Conservation (phyloP, 2,329 filamentous ascomycete genomes). For the Penicillium sp. region DNA sequence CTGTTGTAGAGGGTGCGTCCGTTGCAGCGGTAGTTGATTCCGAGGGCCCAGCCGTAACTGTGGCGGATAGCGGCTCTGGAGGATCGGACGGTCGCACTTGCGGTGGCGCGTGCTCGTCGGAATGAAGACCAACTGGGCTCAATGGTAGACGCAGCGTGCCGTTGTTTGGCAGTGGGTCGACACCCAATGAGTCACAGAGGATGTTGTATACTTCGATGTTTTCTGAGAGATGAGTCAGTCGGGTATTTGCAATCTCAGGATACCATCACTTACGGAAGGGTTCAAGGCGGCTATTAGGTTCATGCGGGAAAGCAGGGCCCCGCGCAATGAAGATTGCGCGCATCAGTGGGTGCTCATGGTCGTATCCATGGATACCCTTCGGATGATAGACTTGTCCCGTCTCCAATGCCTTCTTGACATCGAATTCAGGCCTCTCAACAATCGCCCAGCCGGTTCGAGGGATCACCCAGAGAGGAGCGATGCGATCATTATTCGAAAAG, state of each 20-base stretch:
- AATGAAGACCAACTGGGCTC: slow-evolving; percentile 52
- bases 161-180: slow-evolving; percentile 80
- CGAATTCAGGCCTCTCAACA: slow-evolving; percentile 78
- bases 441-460: slow-evolving; percentile 94
- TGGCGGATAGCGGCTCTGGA: slow-evolving; percentile 30
- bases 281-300: slow-evolving; percentile 77
- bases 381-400: slow-evolving; percentile 76
- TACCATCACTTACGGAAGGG: slow-evolving; percentile 74
- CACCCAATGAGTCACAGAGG: slow-evolving; percentile 81
- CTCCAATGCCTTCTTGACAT: slow-evolving; percentile 70
- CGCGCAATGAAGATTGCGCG: slow-evolving; percentile 91
- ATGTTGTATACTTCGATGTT: slow-evolving; percentile 97
- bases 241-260: background rate
- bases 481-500: slow-evolving; percentile 84
- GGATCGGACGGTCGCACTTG: slow-evolving; percentile 44
- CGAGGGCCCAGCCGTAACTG: slow-evolving; percentile 6
- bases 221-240: slow-evolving; percentile 54
- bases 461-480: slow-evolving; percentile 93
- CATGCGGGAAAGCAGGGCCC: slow-evolving; percentile 89
- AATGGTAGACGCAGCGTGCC: slow-evolving; percentile 71
- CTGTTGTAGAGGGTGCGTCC: slow-evolving; percentile 14
- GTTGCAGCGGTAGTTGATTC: slow-evolving; percentile 16
- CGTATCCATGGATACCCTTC: slow-evolving; percentile 88
- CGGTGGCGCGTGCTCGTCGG: slow-evolving; percentile 44
- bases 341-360: slow-evolving; percentile 94